Base-by-base conservation (phyloP, 192 early-diverging fungal species). In the Backusella psychrophila region DNA sequence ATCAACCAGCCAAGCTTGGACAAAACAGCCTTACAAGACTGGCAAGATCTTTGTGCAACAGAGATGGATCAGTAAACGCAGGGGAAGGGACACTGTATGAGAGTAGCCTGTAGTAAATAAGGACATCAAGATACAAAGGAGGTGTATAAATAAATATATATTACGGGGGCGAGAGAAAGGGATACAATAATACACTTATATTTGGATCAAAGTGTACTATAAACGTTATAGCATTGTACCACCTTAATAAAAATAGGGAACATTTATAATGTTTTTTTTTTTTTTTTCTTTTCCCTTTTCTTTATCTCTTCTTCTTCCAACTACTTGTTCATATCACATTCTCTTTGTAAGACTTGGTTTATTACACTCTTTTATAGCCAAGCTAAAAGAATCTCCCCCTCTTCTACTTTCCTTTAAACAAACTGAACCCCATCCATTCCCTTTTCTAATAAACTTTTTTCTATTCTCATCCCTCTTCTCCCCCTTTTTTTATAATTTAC, bases 1-100 rank as follows among this genome's bases (percentile, higher is more conserved):
- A 71, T 80, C 2, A 79, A 83, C 68, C 78, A 83, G 41, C 76
- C 82, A 6, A 74, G 59, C 44, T 15, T 83, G 12, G 29, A 42
- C 11, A 69, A 73, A 42, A 34, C 76, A 1, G 46, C 35, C 1
- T 23, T 79, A 15, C 35, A 71, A n/a, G 71, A 79, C 35, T 77
- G 79, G 39, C 56, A 74, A 44, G 78, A 79, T 35, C 41, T 83
- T 26, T 79, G 78, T 66, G 42, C 66, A 21, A 59, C 72, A n/a
- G 81, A 82, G 42, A 75, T 79, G 6, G 2, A 9, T 21, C 19
- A 3, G 8, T 21, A 56, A 26, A 63, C 9, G 56, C 56, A 63
- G 56, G 56, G 56, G 21, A n/a, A 29, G 12, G 23, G 7, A 26
- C n/a, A 56, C n/a, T 44, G 15, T 44, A 44, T 44, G 12, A 44